Percentiles rank a stretch among this genome's conserved stretches.
These are phyloP conservation scores for Aegilops bicornis DNA, from an alignment of 176 grass and related monocot genomes.

Conservation along the genomic window DNA sequence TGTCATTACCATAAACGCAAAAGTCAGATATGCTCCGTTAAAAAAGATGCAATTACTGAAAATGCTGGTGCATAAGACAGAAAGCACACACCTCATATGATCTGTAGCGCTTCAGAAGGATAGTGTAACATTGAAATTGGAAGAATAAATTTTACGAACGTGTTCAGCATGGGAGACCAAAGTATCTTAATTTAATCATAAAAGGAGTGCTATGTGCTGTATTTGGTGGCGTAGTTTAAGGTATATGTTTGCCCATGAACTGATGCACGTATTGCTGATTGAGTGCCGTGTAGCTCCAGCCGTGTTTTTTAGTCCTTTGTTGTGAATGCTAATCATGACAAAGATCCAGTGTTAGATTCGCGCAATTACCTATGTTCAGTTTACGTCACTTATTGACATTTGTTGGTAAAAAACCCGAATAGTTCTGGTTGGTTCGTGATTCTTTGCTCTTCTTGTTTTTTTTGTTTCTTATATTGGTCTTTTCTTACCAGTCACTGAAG, in stretches of 20 bases:
- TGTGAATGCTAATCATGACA: neutral
- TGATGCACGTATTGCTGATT: neutral
- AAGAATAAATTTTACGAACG: neutral
- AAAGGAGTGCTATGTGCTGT: neutral
- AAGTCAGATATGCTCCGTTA: neutral
- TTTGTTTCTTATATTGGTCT: slow-evolving; percentile 26
- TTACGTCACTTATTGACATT: neutral
- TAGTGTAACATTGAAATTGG: slow-evolving; percentile 1
- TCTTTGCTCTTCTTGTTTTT: slow-evolving; percentile 3
- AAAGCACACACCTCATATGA: neutral
- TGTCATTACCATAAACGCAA: neutral
- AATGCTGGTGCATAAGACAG: neutral
- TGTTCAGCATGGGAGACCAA: slow-evolving; percentile 12
- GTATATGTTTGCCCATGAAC: neutral
- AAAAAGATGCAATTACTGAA: neutral
- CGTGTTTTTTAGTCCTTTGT: neutral
- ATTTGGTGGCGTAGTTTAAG: slow-evolving; percentile 20
- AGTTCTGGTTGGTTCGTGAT: slow-evolving; percentile 22
- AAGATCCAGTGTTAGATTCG: neutral
- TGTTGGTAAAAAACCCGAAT: neutral
- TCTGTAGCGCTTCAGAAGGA: neutral
- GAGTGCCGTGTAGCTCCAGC: neutral
- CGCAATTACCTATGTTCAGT: neutral
- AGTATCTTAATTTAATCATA: neutral
- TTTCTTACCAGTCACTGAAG: slow-evolving; percentile 87